phyloP scores from a whole-genome alignment of 495 filamentous ascomycete species.

The Endocarpon pusillum region DNA sequence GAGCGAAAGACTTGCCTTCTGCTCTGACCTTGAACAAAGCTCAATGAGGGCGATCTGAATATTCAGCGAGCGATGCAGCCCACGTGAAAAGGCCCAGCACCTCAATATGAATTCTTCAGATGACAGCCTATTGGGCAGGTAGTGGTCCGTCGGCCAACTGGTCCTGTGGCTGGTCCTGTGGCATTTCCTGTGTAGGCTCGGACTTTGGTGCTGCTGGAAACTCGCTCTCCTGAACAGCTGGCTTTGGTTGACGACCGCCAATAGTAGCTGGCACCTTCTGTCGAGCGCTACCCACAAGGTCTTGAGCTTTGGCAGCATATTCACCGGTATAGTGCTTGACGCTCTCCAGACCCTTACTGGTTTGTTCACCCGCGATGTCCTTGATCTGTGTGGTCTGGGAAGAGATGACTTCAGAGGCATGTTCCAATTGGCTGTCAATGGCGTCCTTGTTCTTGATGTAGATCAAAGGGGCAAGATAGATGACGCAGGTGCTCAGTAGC shows the following conservation, averaged over 20 bases:
- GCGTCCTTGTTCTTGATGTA: constrained; percentile 88
- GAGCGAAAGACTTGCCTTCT: too few relatives aligned
- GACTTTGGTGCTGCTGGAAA: constrained; percentile 1
- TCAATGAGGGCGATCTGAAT: too few relatives aligned
- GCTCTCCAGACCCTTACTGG: constrained; percentile 53
- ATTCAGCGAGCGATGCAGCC: too few relatives aligned
- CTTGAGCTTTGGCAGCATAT: constrained; percentile 72
- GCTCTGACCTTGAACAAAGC: too few relatives aligned
- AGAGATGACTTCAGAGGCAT: constrained; percentile 52
- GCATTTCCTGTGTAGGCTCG: not conserved
- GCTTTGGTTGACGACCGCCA: constrained; percentile 15
- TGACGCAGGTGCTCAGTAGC: constrained; percentile 52
- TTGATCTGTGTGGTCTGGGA: constrained; percentile 69
- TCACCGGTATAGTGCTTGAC: constrained; percentile 71
- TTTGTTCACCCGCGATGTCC: constrained; percentile 66
- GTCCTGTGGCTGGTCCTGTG: not conserved
- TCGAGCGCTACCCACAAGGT: constrained; percentile 41
- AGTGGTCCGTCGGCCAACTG: not conserved
- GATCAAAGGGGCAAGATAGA: constrained; percentile 75
- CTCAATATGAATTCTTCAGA: too few relatives aligned
- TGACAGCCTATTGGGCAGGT: too few relatives aligned
- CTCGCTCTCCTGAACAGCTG: not conserved
- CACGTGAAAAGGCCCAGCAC: too few relatives aligned
- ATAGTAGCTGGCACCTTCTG: constrained; percentile 31
- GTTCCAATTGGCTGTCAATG: constrained; percentile 70